Evolutionary conservation across 768 basidiomycete species (phyloP).

Genomic region (Serendipita sp.): DNA sequence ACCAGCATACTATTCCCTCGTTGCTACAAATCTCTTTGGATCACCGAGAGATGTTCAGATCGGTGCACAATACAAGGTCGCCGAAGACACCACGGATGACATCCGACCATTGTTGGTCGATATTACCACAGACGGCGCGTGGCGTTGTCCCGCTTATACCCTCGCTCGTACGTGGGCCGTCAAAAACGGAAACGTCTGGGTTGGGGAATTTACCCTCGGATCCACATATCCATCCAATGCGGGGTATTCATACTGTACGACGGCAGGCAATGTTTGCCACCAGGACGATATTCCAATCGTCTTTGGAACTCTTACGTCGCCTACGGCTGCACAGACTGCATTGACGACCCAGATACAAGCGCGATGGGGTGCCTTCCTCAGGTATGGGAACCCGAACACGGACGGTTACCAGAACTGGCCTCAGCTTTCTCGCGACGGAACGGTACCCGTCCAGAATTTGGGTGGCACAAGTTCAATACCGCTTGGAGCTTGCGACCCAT

Average conservation of each 20-base stretch:
- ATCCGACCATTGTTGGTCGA: constrained; percentile 37
- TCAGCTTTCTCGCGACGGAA: constrained; percentile 31
- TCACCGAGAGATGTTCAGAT: constrained; percentile 27
- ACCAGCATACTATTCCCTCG: constrained; percentile 21
- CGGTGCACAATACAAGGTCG: constrained; percentile 20
- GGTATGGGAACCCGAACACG: constrained; percentile 45
- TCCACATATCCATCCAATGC: constrained; percentile 58
- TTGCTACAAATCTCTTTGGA: constrained; percentile 33
- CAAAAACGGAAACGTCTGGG: constrained; percentile 47
- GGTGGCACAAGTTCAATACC: constrained; percentile 39
- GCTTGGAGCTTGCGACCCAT: constrained; percentile 43
- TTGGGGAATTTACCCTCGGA: constrained; percentile 47
- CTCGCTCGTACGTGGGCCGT: constrained; percentile 53
- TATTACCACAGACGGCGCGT: constrained; percentile 53
- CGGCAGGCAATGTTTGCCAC: constrained; percentile 49
- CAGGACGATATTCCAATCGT: constrained; percentile 29
- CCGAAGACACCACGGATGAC: constrained; percentile 22
- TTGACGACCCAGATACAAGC: constrained; percentile 51
- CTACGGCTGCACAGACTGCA: constrained; percentile 37
- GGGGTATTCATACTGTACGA: constrained; percentile 36
- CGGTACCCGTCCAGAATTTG: constrained; percentile 37
- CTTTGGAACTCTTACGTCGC: constrained; percentile 41
- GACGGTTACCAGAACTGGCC: constrained; percentile 31
- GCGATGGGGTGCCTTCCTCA: constrained; percentile 51
- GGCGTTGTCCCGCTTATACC: constrained; percentile 55